Base-by-base conservation (phyloP, 2,329 filamentous ascomycete species). In the Neopestalotiopsis clavispora region DNA sequence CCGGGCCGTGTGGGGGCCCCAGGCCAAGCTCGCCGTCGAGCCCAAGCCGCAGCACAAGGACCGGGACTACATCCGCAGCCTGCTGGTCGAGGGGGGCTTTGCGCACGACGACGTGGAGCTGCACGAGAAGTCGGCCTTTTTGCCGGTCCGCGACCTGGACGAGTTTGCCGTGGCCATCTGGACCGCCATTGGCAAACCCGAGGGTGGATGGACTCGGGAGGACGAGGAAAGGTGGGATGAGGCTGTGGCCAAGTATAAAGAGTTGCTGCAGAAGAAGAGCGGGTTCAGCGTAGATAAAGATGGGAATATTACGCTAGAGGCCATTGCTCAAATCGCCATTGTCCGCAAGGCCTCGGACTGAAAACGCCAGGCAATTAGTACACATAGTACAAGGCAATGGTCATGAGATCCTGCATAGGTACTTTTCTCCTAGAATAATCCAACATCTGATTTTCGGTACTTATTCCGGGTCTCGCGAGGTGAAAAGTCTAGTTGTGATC, bases 191-290 rank as follows among this genome's bases (percentile, higher is more conserved):
- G 71, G 72, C 40, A 68, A 70, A 32, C 69, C 70, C 10, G 45
- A 28, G 2, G 67, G 72, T 13, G 72, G 72, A 4, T 74, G 69
- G 72, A 69, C 65, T n/a, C 7, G 68, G 40, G 68, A 72, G 23
- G 73, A 73, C 17, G 72, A 73, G 57, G 69, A 72, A 3, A 69
- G 32, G 32, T 72, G 69, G 72, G 70, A 73, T n/a, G 66, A 28
- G 28, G 72, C 71, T 5, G 71, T 72, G 59, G 58, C 45, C 30
- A 70, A 68, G 65, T 72, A 72, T n/a, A 72, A 72, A 40, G 68
- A 72, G 17, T 57, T 73, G 13, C 66, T 74, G 17, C 14, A 13
- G 3, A 68, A 69, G 66, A 69, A 70, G 67, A 40, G 30, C 13
- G 71, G 70, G 2, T 74, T 69, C 49, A 61, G 67, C 34, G 58